phyloP scores from a whole-genome alignment of 495 filamentous ascomycete species.

The Neohortaea acidophila region DNA sequence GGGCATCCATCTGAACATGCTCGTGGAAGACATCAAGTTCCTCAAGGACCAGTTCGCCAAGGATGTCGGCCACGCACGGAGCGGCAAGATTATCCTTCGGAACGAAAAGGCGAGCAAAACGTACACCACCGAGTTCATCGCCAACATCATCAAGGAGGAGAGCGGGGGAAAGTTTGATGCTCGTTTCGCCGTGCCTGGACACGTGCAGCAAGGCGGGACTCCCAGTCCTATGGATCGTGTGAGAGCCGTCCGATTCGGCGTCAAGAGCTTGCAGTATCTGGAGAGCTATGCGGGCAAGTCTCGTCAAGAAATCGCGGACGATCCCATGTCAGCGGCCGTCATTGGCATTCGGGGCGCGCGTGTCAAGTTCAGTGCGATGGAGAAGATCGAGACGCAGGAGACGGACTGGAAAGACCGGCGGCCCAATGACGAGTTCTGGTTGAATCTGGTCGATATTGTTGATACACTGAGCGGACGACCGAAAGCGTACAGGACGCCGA shows the following conservation, averaged over 20 bases:
- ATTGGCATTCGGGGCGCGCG: conserved; percentile 87
- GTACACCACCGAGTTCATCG: conserved; percentile 84
- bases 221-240: conserved; percentile 93
- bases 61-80: conserved; percentile 79
- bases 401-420: conserved; percentile 87
- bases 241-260: conserved; percentile 77
- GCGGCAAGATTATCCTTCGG: conserved; percentile 84
- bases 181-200: conserved; percentile 83
- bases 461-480: conserved; percentile 67
- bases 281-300: conserved; percentile 56
- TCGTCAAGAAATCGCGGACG: conserved; percentile 49
- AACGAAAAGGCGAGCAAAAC: conserved; percentile 84
- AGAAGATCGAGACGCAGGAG: conserved; percentile 59
- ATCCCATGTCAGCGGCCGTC: conserved; percentile 56
- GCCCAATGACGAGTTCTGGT: conserved; percentile 77
- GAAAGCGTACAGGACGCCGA: conserved; percentile 9
- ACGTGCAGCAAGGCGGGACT: conserved; percentile 91
- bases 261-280: conserved; percentile 78
- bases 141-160: conserved; percentile 89
- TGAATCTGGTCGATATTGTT: conserved; percentile 62
- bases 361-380: conserved; percentile 73
- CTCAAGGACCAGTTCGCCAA: conserved; percentile 70
- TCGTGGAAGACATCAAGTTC: conserved; percentile 78
- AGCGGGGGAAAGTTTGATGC: conserved; percentile 84
- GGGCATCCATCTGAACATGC: conserved; percentile 85